phyloP scores from a whole-genome alignment of 2,329 filamentous ascomycete species.

The Ascochyta pisi region DNA sequence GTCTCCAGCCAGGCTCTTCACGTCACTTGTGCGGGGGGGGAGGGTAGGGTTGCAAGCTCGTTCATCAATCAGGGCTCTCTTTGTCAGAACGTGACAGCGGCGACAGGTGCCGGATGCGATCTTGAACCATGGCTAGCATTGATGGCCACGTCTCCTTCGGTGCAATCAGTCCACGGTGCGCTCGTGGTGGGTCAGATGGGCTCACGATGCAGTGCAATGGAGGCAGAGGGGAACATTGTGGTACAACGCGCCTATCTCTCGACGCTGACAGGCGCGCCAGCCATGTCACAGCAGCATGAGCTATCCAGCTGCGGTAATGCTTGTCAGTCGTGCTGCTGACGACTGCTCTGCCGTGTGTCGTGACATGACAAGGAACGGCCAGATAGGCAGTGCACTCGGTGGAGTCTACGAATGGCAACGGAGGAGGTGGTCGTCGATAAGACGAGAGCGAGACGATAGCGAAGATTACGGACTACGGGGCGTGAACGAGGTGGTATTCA shows the following conservation, averaged over 20 bases:
- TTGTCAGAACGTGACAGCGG: constrained; percentile 34
- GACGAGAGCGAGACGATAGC: neutral
- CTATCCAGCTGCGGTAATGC: constrained; percentile 8
- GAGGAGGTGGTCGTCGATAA: constrained; percentile 10
- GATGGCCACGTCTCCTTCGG: constrained; percentile 15
- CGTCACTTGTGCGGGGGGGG: constrained; percentile 27
- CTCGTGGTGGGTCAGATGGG: constrained; percentile 29
- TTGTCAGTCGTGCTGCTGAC: constrained; percentile 5
- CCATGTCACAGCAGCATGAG: constrained; percentile 39
- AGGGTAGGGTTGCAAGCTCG: constrained; percentile 19
- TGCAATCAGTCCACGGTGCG: constrained; percentile 13
- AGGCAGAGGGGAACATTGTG: constrained; percentile 37
- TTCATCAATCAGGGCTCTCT: constrained; percentile 30
- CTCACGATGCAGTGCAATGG: constrained; percentile 33
- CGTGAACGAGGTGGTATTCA: constrained; percentile 37
- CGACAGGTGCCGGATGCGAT: constrained; percentile 28
- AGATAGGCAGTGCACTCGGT: neutral
- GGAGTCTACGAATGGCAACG: constrained; percentile 7
- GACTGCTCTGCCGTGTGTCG: constrained; percentile 9
- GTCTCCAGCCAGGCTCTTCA: constrained; percentile 16
- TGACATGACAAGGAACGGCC: constrained; percentile 11
- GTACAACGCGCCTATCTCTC: constrained; percentile 40
- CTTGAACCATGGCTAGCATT: constrained; percentile 14
- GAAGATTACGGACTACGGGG: constrained; percentile 13
- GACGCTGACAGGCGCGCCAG: constrained; percentile 20